phyloP scores from a whole-genome alignment of 2,329 filamentous ascomycete species.

The Raffaelea deltoideospora region DNA sequence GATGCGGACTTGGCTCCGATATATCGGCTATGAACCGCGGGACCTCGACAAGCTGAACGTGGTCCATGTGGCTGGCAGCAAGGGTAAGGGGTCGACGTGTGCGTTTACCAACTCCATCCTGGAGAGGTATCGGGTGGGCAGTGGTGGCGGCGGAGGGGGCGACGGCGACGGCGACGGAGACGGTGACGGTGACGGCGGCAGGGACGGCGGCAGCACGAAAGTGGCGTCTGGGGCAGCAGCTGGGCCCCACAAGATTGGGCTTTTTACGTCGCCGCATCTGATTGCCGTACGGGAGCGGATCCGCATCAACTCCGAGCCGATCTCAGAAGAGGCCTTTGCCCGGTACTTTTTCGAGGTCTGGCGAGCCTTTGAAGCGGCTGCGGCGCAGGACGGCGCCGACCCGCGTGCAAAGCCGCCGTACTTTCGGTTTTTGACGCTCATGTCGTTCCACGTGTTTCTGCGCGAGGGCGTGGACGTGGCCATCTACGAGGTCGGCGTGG shows the following conservation, averaged over 20 bases:
- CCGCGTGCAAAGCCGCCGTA: slow-evolving; percentile 33
- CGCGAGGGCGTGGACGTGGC: slow-evolving; percentile 45
- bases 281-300: slow-evolving; percentile 54
- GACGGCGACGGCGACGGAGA: no score
- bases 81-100: slow-evolving; percentile 61
- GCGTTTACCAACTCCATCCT: slow-evolving; percentile 53
- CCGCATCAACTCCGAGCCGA: slow-evolving; percentile 41
- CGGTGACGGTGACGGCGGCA: not conserved
- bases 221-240: not conserved
- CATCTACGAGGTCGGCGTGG: slow-evolving; percentile 52
- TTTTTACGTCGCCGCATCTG: slow-evolving; percentile 57
- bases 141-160: no score
- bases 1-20: slow-evolving; percentile 62
- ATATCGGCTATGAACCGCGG: slow-evolving; percentile 53
- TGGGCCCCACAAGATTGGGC: slow-evolving; percentile 34
- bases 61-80: slow-evolving; percentile 59
- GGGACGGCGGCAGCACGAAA: not conserved
- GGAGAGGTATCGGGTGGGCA: slow-evolving; percentile 26
- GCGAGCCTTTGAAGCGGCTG: slow-evolving; percentile 27
- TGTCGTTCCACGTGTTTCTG: slow-evolving; percentile 53
- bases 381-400: slow-evolving; percentile 14
- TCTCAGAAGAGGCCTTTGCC: slow-evolving; percentile 43
- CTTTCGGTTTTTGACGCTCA: slow-evolving; percentile 47
- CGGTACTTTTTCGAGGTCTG: slow-evolving; percentile 55
- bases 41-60: slow-evolving; percentile 49